Evolutionary conservation across 2,329 filamentous ascomycete genomes (phyloP), one percentile per base, ranked within the genome.

Genomic region (Colletotrichum acutatum): DNA sequence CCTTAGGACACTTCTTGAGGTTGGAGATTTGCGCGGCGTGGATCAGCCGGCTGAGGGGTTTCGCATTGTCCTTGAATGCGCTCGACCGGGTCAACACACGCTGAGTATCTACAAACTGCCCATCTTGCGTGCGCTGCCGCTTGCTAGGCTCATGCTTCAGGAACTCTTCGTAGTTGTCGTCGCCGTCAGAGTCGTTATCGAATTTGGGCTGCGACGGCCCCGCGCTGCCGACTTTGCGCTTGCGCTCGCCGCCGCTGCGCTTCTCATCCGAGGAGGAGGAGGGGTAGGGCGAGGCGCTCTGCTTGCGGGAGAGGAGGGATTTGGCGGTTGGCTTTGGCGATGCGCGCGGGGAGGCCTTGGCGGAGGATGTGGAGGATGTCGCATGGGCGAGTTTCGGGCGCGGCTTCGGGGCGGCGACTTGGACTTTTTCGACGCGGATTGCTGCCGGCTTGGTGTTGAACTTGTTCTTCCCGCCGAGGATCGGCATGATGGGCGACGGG

Each of bases 361-460:
- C 79, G 54, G 79, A 81, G 28, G 81, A 81, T 68, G 79, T 78
- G 49, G 83, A 78, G 59, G 79, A 77, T 66, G 78, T 74, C 66
- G 76, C 75, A 65, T 81, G 77, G 62, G 79, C 76, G 37, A 80
- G 77, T 75, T 82, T 84, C 8, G 82, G 80, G 59, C 81, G 82
- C 9, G 82, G 82, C 58, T 83, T 81, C 19, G 81, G 79, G 4
- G 78, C 74, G 60, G 81, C 77, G 77, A 89, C 82, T 66, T 84
- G 81, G 70, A 89, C 86, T 75, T 86, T 87, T 78, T 90, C 87
- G 77, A 88, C 86, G 73, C 87, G 85, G 76, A 89, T 85, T 72
- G 84, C 84, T 69, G 86, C 84, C 66, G 84, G 83, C 74, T 87
- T 84, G 75, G 84, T 81, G 80, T 89, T 88, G 81, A 88, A 85